Conservation (phyloP, 306 rosid genomes). For the Quercus aquifolioides region DNA sequence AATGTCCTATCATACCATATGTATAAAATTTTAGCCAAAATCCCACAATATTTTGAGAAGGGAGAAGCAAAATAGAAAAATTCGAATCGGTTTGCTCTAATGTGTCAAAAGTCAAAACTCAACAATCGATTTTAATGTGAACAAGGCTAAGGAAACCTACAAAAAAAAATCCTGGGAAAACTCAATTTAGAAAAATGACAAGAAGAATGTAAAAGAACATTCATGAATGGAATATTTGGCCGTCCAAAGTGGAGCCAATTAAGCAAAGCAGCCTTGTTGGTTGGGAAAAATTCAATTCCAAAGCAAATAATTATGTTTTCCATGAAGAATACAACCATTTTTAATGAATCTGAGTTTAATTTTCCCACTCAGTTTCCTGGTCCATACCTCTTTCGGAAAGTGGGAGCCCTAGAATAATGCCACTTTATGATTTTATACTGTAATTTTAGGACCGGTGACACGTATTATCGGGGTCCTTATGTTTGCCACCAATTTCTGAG, state of each 20-base stretch:
- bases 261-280: conserved; percentile 24
- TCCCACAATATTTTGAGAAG: no score
- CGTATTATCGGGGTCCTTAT: conserved; percentile 54
- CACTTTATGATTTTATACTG: conserved; percentile 5
- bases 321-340: conserved; percentile 32
- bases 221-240: conserved; percentile 28
- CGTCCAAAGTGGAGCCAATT: conserved; percentile 67
- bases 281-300: conserved; percentile 13
- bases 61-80: no score
- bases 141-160: no score
- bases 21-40: no score
- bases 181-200: no score
- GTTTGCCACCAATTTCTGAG: conserved; percentile 55
- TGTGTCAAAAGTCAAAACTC: no score
- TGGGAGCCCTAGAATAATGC: conserved; percentile 40
- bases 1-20: no score
- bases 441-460: conserved; percentile 10
- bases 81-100: no score
- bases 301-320: conserved; percentile 62
- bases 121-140: no score
- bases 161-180: no score
- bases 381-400: conserved; percentile 76
- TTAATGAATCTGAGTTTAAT: conserved; percentile 18
- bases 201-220: no score
- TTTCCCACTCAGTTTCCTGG: conserved; percentile 24